Percentiles rank a stretch among this genome's conserved stretches.
phyloP scores from a whole-genome alignment of 306 rosid genomes.

The Vigna nakashimae region DNA sequence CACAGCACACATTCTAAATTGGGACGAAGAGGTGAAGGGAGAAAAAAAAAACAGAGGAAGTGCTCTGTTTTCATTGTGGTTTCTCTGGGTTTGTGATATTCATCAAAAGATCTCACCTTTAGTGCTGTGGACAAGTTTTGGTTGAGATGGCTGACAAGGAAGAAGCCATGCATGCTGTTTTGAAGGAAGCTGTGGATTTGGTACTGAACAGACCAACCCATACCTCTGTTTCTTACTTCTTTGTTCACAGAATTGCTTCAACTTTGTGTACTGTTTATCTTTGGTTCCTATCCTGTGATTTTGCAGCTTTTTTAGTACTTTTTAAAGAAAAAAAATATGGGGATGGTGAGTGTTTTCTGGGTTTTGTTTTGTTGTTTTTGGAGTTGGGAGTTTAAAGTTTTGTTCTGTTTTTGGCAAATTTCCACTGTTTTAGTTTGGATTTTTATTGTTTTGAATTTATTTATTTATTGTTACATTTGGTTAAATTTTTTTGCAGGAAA shows the following conservation, averaged over 20 bases:
- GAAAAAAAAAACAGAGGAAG: not conserved
- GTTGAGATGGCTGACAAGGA: constrained; percentile 57
- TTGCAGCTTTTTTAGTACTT: not conserved
- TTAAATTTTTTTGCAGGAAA: constrained; percentile 58
- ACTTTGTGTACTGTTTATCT: not conserved
- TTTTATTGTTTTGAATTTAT: not conserved
- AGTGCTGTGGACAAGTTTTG: constrained; percentile 1
- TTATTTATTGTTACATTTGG: not conserved
- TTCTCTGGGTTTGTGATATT: not conserved
- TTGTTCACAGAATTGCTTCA: constrained; percentile 1
- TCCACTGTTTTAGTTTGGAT: not conserved
- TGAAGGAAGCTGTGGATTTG: constrained; percentile 87
- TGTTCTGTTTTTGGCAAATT: constrained; percentile 17
- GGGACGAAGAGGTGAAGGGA: not conserved
- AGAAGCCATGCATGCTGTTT: constrained; percentile 67
- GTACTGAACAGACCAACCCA: constrained; percentile 53
- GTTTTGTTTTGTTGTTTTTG: constrained; percentile 21
- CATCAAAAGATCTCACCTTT: not conserved
- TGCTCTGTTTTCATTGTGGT: constrained; percentile 34
- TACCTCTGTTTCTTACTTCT: constrained; percentile 11
- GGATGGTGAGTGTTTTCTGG: constrained; percentile 35
- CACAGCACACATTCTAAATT: not conserved
- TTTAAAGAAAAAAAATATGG: not conserved
- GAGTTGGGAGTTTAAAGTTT: constrained; percentile 1
- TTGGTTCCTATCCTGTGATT: not conserved